Evolutionary conservation across 768 basidiomycete genomes (phyloP).

Genomic region (Pisolithus tinctorius): DNA sequence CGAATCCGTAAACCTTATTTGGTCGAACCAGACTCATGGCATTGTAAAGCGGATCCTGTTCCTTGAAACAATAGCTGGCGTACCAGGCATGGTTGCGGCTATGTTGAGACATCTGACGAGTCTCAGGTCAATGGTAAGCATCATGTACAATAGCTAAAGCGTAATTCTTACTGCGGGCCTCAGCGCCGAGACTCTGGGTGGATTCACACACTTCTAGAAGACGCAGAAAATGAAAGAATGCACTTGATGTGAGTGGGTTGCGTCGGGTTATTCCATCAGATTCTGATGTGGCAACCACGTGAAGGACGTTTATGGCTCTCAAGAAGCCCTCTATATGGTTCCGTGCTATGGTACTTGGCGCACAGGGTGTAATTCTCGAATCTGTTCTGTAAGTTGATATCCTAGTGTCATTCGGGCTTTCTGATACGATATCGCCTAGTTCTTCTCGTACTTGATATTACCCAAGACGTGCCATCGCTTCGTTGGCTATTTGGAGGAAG

Average conservation of each 20-base stretch:
- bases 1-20: slow-evolving; percentile 18
- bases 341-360: slow-evolving; percentile 76
- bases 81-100: slow-evolving; percentile 94
- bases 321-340: slow-evolving; percentile 75
- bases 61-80: slow-evolving; percentile 88
- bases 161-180: slow-evolving; percentile 4
- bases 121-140: slow-evolving; percentile 75
- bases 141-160: slow-evolving; percentile 1
- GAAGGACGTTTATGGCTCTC: slow-evolving; percentile 92
- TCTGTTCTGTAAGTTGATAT: slow-evolving; percentile 60
- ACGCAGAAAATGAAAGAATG: slow-evolving; percentile 97
- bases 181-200: slow-evolving; percentile 57
- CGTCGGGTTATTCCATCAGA: slow-evolving; percentile 2
- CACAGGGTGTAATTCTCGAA: slow-evolving; percentile 92
- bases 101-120: slow-evolving; percentile 83
- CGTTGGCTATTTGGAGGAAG: slow-evolving; percentile 90
- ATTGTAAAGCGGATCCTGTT: slow-evolving; percentile 45
- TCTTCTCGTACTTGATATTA: slow-evolving; percentile 69
- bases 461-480: slow-evolving; percentile 81
- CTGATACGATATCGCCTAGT: slow-evolving; percentile 36
- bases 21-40: slow-evolving; percentile 9
- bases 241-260: slow-evolving; percentile 65
- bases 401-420: slow-evolving; percentile 7
- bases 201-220: slow-evolving; percentile 91
- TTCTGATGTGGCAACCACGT: slow-evolving; percentile 12